phyloP scores from a whole-genome alignment of 306 rosid genomes.

The Sechiopsis laciniata region DNA sequence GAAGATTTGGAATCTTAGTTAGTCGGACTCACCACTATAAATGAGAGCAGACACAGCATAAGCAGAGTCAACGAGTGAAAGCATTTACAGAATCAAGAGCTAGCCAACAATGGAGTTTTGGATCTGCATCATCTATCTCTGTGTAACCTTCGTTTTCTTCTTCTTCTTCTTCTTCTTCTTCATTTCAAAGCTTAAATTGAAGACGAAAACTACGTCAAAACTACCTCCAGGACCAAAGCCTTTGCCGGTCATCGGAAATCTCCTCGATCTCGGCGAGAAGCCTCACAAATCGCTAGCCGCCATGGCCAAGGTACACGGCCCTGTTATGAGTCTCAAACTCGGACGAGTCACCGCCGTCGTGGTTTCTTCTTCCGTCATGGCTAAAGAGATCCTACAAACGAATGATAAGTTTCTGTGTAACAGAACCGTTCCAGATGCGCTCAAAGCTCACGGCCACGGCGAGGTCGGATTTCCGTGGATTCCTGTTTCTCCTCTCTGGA shows the following conservation, averaged over 20 bases:
- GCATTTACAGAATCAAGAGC: neutral
- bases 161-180: neutral
- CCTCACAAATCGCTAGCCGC: constrained; percentile 36
- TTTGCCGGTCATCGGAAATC: constrained; percentile 44
- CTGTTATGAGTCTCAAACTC: constrained; percentile 30
- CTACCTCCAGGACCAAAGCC: constrained; percentile 53
- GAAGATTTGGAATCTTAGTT: too few relatives aligned
- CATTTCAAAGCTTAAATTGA: neutral
- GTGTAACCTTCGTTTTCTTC: neutral
- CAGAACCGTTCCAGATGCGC: constrained; percentile 29
- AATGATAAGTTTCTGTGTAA: constrained; percentile 30
- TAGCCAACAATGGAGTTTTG: neutral
- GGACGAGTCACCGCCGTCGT: constrained; percentile 32
- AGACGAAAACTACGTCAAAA: neutral
- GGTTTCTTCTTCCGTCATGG: constrained; percentile 30
- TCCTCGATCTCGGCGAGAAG: constrained; percentile 35
- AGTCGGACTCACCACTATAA: too few relatives aligned
- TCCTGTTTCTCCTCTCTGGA: constrained; percentile 32
- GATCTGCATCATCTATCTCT: neutral
- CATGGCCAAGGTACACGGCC: constrained; percentile 34
- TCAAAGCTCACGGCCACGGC: constrained; percentile 19
- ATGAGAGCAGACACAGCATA: neutral
- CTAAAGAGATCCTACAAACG: constrained; percentile 29
- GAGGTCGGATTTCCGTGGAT: constrained; percentile 26
- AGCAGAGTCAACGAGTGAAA: neutral